A percentile compares a stretch with the other conserved stretches of the same genome.
Conservation (phyloP, 257 asterid species). For the Capsicum pubescens region DNA sequence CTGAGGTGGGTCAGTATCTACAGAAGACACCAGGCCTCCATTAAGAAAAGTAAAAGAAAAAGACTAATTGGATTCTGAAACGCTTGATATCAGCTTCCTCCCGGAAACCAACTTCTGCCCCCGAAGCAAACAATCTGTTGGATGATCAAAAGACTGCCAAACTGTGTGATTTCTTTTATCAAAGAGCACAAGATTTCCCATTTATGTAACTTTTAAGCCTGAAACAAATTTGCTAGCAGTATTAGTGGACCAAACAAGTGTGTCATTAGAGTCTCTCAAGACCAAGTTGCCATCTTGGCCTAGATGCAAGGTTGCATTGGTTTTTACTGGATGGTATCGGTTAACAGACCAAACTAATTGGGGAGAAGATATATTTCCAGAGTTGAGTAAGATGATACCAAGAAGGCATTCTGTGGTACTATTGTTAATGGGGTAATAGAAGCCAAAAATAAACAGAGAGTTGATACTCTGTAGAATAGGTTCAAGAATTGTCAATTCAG, state of each 20-base stretch:
- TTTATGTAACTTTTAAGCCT: constrained; percentile 15
- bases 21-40: background rate
- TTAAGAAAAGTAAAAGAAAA: constrained; percentile 18
- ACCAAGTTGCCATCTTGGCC: constrained; percentile 34
- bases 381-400: background rate
- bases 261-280: constrained; percentile 35
- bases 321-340: constrained; percentile 31
- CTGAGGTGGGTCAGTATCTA: constrained; percentile 11
- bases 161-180: constrained; percentile 21
- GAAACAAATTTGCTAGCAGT: constrained; percentile 30
- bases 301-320: constrained; percentile 36
- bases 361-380: background rate
- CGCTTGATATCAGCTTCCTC: background rate
- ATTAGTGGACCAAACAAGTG: constrained; percentile 37
- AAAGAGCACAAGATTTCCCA: constrained; percentile 33
- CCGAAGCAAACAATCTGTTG: constrained; percentile 27
- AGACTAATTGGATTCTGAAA: background rate
- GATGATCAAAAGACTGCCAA: constrained; percentile 43
- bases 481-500: no score
- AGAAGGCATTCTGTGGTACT: background rate
- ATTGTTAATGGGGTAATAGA: background rate
- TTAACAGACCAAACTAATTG: constrained; percentile 38
- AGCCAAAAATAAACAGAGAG: no score
- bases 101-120: constrained; percentile 18
- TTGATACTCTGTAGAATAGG: no score